A percentile compares a stretch with the other conserved stretches of the same genome.
phyloP scores from a whole-genome alignment of 228 moss, liverwort and hornwort genomes.

The Sphagnum magellanicum region DNA sequence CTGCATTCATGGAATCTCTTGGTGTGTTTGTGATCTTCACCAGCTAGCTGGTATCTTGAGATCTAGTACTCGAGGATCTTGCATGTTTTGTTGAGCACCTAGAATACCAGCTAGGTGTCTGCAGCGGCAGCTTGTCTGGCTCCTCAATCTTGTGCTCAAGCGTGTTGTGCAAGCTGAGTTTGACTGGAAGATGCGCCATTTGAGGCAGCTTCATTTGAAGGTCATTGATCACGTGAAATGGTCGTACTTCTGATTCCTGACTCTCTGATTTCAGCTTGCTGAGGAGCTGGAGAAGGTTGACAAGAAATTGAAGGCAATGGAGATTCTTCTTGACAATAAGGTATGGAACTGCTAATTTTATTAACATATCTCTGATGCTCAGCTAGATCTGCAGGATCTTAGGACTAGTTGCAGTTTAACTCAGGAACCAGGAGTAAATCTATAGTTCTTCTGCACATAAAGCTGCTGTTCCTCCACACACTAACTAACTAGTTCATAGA shows the following conservation, averaged over 20 bases:
- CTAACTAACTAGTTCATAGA: too few species aligned
- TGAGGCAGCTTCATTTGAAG: too few species aligned
- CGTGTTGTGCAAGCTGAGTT: too few species aligned
- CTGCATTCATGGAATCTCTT: not conserved
- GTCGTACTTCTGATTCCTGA: not conserved
- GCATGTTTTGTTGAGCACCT: not conserved
- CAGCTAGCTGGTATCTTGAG: too few species aligned
- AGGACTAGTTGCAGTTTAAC: too few species aligned
- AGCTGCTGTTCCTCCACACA: too few species aligned
- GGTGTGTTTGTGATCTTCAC: not conserved
- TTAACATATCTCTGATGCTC: too few species aligned
- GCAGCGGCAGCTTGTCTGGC: not conserved
- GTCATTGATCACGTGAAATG: too few species aligned
- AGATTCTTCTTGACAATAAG: constrained; percentile 89
- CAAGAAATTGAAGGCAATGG: constrained; percentile 81
- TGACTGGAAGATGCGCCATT: too few species aligned
- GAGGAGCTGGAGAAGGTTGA: constrained; percentile 95
- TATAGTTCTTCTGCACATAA: too few species aligned
- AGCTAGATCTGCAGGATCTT: too few species aligned
- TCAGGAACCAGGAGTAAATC: too few species aligned
- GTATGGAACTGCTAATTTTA: constrained; percentile 25
- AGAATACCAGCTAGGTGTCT: not conserved
- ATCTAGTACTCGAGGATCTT: not conserved
- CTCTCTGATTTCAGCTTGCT: constrained; percentile 46
- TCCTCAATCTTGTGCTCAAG: not conserved